phyloP scores from a whole-genome alignment of 2,329 filamentous ascomycete genomes.

The Fusarium austroafricanum region DNA sequence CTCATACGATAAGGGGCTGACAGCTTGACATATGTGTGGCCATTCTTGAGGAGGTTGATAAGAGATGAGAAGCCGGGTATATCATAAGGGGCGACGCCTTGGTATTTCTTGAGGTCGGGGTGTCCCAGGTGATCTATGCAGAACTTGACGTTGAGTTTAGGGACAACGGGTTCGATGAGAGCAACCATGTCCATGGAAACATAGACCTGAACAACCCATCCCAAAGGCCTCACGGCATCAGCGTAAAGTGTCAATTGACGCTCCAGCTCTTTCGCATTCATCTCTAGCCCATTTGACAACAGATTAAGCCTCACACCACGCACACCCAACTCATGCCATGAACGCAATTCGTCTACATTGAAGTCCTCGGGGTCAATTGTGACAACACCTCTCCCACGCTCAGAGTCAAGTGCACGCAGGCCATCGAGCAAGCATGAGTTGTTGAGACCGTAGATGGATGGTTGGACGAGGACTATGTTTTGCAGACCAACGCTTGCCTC shows the following conservation, averaged over 20 bases:
- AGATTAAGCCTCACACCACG: constrained; percentile 70
- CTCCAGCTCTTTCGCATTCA: constrained; percentile 56
- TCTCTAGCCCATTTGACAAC: constrained; percentile 60
- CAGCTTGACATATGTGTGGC: constrained; percentile 67
- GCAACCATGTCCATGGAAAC: constrained; percentile 63
- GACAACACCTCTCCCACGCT: constrained; percentile 65
- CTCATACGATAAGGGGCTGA: constrained; percentile 69
- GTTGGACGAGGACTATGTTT: constrained; percentile 70
- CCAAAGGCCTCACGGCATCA: constrained; percentile 59
- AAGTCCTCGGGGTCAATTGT: constrained; percentile 62
- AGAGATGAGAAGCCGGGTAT: constrained; percentile 53
- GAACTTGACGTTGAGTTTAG: constrained; percentile 61
- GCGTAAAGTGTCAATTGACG: constrained; percentile 60
- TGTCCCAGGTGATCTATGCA: constrained; percentile 71
- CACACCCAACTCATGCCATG: constrained; percentile 69
- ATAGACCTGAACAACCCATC: constrained; percentile 70
- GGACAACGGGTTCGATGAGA: constrained; percentile 61
- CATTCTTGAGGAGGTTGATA: constrained; percentile 58
- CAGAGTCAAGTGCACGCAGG: constrained; percentile 60
- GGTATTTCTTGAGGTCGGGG: constrained; percentile 52
- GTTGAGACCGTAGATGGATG: constrained; percentile 70
- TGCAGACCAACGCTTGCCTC: constrained; percentile 62
- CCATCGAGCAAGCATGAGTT: constrained; percentile 69
- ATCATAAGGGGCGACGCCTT: constrained; percentile 40
- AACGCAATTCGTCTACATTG: constrained; percentile 52